These are phyloP conservation scores for Pueraria montana DNA, from an alignment of 306 rosid genomes.

Conservation along the genomic window DNA sequence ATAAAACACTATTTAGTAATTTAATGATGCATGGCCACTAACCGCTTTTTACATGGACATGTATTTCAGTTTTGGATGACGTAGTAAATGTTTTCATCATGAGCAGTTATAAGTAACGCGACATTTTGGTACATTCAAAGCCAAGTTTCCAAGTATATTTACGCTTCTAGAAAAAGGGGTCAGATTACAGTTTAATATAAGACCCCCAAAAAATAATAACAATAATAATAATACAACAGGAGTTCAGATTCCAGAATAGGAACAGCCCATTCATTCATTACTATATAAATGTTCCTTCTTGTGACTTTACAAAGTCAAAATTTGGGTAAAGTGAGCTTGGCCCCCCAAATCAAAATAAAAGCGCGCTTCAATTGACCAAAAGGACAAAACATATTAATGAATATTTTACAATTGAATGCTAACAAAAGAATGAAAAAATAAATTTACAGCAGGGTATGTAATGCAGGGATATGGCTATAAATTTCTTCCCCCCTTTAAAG, in stretches of 20 bases:
- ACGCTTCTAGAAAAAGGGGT: background rate
- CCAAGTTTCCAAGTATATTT: background rate
- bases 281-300: constrained; percentile 25
- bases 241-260: background rate
- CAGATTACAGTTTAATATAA: background rate
- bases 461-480: background rate
- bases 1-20: background rate
- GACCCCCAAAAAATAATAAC: too few species aligned
- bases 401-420: constrained; percentile 54
- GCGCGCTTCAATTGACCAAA: constrained; percentile 6
- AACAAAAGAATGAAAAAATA: constrained; percentile 65
- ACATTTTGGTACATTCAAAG: background rate
- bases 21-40: background rate
- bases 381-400: background rate
- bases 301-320: constrained; percentile 57
- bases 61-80: background rate
- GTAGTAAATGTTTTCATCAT: background rate
- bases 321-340: constrained; percentile 54
- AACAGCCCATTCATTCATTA: constrained; percentile 30
- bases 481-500: background rate
- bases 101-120: background rate
- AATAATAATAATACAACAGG: constrained; percentile 8
- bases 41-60: background rate
- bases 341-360: constrained; percentile 43
- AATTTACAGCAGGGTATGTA: constrained; percentile 50